Base-by-base conservation (phyloP, 176 grass and related monocot genomes). In the Lolium rigidum region DNA sequence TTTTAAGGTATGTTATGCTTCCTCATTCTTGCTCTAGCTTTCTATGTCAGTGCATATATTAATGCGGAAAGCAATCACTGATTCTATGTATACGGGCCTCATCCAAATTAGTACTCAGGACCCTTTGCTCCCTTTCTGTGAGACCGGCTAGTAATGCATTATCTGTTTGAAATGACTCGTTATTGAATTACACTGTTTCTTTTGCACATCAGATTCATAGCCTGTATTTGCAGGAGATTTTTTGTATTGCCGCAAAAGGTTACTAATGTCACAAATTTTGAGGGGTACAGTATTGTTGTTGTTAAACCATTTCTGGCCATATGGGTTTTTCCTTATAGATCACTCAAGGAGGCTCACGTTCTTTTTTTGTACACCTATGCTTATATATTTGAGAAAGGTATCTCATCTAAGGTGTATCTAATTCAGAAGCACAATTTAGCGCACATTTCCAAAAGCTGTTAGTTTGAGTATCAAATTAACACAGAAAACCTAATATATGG, bases 1-100 rank as follows among this genome's bases (percentile, higher is more conserved):
- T 89, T 99, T 99, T 82, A 94, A 99, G 97, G 97, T 98, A 91
- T 64, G 72, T 43, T 18, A 3, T 74, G 43, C 39, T 5, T 74
- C 13, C 63, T 81, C 20, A 77, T 73, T 46, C 41, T 60, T 37
- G 14, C 10, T 28, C 47, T 77, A 77, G 12, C 7, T 67, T 86
- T 65, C 72, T 59, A 24, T 61, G 9, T 18, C 26, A 31, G 12
- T 64, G 44, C 55, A 65, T 64, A 47, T 24, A 76, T 59, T 72
- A 72, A 63, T 66, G 43, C 43, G 37, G 50, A 17, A 48, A 44
- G 24, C 44, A 83, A 18, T 15, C 21, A 47, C 44, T 22, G 12
- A 48, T 83, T 4, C 8, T 73, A 9, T 43, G n/a, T 6, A 16
- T 20, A 68, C 35, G 6, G 0, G 49, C 49, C 11, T 58, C 49